phyloP scores from a whole-genome alignment of 352 stramenopile genomes.

The Phytopythium chamaehyphon region DNA sequence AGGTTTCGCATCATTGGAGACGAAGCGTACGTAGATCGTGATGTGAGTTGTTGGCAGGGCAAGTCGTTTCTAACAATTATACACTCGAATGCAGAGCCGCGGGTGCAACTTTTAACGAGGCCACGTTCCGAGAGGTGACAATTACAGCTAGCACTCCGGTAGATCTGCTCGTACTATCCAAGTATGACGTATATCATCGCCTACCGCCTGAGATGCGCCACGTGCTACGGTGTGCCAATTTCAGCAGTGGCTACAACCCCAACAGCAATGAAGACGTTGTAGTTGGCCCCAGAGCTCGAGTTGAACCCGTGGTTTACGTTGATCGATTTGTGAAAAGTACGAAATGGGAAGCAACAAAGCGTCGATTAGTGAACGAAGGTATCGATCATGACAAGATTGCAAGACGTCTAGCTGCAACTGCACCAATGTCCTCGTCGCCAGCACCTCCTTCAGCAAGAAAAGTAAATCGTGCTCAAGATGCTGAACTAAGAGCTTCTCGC shows the following conservation, averaged over 20 bases:
- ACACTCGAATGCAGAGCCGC: conserved; percentile 34
- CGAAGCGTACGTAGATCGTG: conserved; percentile 75
- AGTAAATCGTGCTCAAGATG: not conserved
- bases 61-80: not conserved
- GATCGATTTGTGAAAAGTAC: conserved; percentile 68
- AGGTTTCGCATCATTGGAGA: conserved; percentile 61
- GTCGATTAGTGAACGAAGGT: conserved; percentile 37
- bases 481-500: too few species aligned
- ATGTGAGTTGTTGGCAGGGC: too few species aligned
- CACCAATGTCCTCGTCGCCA: not conserved
- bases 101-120: conserved; percentile 60
- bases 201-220: conserved; percentile 51
- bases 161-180: conserved; percentile 63
- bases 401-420: conserved; percentile 30
- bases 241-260: not conserved
- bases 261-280: not conserved
- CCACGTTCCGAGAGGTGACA: conserved; percentile 56
- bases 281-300: conserved; percentile 20
- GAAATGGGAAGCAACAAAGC: conserved; percentile 62
- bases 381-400: conserved; percentile 45
- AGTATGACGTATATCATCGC: conserved; percentile 79
- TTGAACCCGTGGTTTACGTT: conserved; percentile 53
- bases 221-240: conserved; percentile 36
- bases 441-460: not conserved
- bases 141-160: conserved; percentile 63